These are phyloP conservation scores for Phoenix dactylifera DNA, from an alignment of 176 grass and related monocot genomes.

Conservation along the genomic window DNA sequence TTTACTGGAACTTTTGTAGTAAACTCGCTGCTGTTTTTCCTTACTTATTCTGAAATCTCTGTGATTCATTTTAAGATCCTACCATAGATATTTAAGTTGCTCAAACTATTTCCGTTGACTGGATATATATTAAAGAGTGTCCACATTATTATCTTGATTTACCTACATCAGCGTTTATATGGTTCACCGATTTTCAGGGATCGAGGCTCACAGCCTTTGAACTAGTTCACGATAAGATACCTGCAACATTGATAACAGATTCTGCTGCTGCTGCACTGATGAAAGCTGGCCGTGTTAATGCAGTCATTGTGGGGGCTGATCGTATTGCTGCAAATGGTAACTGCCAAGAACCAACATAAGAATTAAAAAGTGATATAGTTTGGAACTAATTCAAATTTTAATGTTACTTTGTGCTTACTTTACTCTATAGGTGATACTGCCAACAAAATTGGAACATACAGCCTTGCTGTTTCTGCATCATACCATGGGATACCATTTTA, in stretches of 20 bases:
- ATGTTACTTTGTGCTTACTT: conserved; percentile 2
- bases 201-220: conserved; percentile 93
- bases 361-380: too few relatives aligned
- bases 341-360: background rate
- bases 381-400: background rate
- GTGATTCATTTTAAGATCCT: too few relatives aligned
- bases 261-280: conserved; percentile 84
- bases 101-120: too few relatives aligned
- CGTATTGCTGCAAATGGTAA: conserved; percentile 81
- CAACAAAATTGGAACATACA: conserved; percentile 98
- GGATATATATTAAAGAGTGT: too few relatives aligned
- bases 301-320: conserved; percentile 79
- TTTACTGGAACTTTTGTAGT: background rate
- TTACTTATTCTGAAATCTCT: too few relatives aligned
- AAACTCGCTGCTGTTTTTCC: too few relatives aligned
- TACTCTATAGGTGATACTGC: conserved; percentile 73
- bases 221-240: conserved; percentile 89
- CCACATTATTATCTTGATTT: too few relatives aligned
- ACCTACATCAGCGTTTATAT: background rate
- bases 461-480: conserved; percentile 60
- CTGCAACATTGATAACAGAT: conserved; percentile 80
- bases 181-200: conserved; percentile 38
- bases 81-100: too few relatives aligned
- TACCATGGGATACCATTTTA: conserved; percentile 77
- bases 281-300: conserved; percentile 54